Evolutionary conservation across 2,329 filamentous ascomycete genomes (phyloP).

Genomic region (Neurospora crassa): DNA sequence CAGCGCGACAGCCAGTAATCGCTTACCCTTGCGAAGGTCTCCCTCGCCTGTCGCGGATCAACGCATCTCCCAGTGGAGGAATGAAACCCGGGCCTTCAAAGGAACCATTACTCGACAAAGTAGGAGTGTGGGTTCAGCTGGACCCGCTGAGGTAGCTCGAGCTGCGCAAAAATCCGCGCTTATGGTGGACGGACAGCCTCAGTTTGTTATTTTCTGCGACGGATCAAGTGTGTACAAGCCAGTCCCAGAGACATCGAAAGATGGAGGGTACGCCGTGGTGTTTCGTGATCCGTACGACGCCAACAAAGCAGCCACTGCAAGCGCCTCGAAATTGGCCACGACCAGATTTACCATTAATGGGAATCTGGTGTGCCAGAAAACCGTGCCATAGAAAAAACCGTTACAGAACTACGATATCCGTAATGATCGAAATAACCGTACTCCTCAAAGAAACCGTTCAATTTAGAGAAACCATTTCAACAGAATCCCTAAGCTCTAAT

Average conservation of each 20-base stretch:
- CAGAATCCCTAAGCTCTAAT: no score
- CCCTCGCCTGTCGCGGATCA: neutral
- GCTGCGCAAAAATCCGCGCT: neutral
- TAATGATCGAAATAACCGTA: no score
- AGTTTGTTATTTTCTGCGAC: neutral
- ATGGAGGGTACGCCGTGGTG: neutral
- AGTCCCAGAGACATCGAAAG: accelerated
- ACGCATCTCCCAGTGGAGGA: accelerated
- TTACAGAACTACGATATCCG: no score
- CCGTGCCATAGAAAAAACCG: no score
- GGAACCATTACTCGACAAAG: neutral
- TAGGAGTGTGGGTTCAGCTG: neutral
- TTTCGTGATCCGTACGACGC: neutral
- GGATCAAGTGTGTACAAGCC: neutral
- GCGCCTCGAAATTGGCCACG: accelerated
- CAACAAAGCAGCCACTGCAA: neutral
- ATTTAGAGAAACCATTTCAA: no score
- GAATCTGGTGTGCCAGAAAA: no score
- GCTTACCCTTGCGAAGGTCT: neutral
- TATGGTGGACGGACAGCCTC: neutral
- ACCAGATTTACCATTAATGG: no score
- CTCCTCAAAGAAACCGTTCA: no score
- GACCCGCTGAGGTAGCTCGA: neutral
- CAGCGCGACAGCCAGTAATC: neutral
- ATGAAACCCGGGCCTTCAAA: neutral